These are phyloP conservation scores for Xylariales sp. DNA, from an alignment of 2,329 filamentous ascomycete species.

Conservation along the genomic window DNA sequence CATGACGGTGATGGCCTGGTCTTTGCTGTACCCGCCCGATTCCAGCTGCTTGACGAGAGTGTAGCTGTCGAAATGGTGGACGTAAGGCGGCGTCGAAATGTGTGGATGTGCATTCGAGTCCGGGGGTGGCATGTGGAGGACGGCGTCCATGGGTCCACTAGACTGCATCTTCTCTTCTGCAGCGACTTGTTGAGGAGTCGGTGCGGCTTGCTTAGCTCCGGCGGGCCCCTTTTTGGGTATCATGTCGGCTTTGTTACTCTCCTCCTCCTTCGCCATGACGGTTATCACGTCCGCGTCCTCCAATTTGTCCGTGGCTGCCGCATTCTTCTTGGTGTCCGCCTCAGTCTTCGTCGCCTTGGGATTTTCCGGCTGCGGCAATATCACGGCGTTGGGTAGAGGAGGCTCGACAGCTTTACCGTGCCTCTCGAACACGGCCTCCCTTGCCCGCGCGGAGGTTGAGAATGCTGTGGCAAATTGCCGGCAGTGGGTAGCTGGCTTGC, in stretches of 20 bases:
- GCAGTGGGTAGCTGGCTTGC: conserved; percentile 21
- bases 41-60: conserved; percentile 77
- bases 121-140: conserved; percentile 36
- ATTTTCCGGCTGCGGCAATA: conserved; percentile 18
- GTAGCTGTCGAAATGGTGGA: conserved; percentile 97
- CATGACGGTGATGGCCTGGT: conserved; percentile 82
- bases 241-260: conserved; percentile 6
- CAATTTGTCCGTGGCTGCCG: background rate
- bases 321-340: background rate
- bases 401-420: conserved; percentile 58
- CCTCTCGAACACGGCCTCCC: conserved; percentile 45
- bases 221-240: conserved; percentile 11
- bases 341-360: background rate
- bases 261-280: conserved; percentile 9
- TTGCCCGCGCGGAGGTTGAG: conserved; percentile 30
- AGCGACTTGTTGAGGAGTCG: conserved; percentile 25
- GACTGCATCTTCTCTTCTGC: conserved; percentile 34
- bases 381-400: conserved; percentile 23
- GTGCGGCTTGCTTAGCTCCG: conserved; percentile 14
- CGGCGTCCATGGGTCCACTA: conserved; percentile 46
- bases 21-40: conserved; percentile 63
- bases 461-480: conserved; percentile 28
- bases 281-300: background rate
- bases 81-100: conserved; percentile 69
- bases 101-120: conserved; percentile 43